Evolutionary conservation across 2,329 filamentous ascomycete genomes (phyloP).

Genomic region (Neopestalotiopsis rosae): DNA sequence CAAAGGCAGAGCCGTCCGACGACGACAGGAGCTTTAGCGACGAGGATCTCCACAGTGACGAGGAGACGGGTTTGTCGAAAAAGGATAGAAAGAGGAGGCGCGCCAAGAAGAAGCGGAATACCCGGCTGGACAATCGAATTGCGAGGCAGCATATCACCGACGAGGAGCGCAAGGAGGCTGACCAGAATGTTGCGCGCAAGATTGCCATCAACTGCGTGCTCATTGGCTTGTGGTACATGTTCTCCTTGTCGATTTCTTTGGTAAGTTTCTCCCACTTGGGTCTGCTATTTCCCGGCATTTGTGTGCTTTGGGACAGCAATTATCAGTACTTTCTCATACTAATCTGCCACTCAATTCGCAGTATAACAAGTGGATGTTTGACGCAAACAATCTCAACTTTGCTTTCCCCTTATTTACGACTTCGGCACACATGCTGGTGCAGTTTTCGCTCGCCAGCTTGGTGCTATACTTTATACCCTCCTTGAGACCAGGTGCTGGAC

Average conservation of each 20-base stretch:
- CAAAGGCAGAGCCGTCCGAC: slow-evolving; percentile 37
- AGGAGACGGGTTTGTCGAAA: slow-evolving; percentile 84
- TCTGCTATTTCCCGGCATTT: background rate
- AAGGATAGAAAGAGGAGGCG: slow-evolving; percentile 73
- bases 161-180: slow-evolving; percentile 77
- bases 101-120: slow-evolving; percentile 70
- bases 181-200: slow-evolving; percentile 72
- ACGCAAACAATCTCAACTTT: slow-evolving; percentile 82
- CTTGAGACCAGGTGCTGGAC: slow-evolving; percentile 69
- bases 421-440: slow-evolving; percentile 92
- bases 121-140: slow-evolving; percentile 72
- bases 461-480: slow-evolving; percentile 85
- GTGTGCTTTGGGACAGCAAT: background rate
- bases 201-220: slow-evolving; percentile 78
- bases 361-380: slow-evolving; percentile 99
- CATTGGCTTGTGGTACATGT: slow-evolving; percentile 86
- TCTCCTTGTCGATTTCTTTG: slow-evolving; percentile 91
- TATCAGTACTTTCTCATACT: slow-evolving; percentile 28
- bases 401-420: slow-evolving; percentile 95
- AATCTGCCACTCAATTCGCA: slow-evolving; percentile 40
- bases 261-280: slow-evolving; percentile 55
- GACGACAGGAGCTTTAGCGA: slow-evolving; percentile 66
- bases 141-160: slow-evolving; percentile 66
- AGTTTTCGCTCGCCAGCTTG: slow-evolving; percentile 79
- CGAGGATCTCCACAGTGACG: slow-evolving; percentile 80